phyloP scores from a whole-genome alignment of 2,329 filamentous ascomycete species.

The Fusarium avenaceum region DNA sequence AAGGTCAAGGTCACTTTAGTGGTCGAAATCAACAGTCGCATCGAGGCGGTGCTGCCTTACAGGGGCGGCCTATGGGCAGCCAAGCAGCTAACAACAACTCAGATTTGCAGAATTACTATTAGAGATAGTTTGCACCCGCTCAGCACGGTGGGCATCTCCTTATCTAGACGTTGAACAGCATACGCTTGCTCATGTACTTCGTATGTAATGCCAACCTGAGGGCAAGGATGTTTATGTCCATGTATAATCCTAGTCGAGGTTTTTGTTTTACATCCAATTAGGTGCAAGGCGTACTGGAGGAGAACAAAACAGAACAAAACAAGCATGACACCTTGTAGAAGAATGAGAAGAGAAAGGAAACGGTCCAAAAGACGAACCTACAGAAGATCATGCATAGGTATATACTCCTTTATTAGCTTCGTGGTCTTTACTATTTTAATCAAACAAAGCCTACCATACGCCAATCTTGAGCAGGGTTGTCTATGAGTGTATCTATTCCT shows the following conservation, averaged over 20 bases:
- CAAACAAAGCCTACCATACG: neutral
- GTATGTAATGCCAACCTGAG: neutral
- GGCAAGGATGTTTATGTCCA: conserved; percentile 2
- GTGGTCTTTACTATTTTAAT: too few relatives aligned
- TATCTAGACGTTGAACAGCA: conserved; percentile 23
- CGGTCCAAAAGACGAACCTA: neutral
- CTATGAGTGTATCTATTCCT: neutral
- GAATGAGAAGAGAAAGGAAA: conserved; percentile 6
- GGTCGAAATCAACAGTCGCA: conserved; percentile 42
- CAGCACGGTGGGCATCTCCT: conserved; percentile 1
- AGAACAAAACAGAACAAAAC: conserved; percentile 9
- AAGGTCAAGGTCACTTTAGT: conserved; percentile 31
- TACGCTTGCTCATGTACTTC: conserved; percentile 7
- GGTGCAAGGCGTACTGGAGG: conserved; percentile 41
- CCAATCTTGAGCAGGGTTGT: neutral
- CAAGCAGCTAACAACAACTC: conserved; percentile 43
- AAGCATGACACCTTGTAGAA: conserved; percentile 23
- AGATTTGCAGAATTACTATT: conserved; percentile 49
- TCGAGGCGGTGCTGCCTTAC: conserved; percentile 39
- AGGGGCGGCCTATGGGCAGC: conserved; percentile 46
- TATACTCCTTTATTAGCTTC: neutral
- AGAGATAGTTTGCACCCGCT: conserved; percentile 33
- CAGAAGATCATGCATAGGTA: neutral
- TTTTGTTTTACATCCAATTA: conserved; percentile 16
- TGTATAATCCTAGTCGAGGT: conserved; percentile 11